Evolutionary conservation across 805 yeast species (phyloP).

Genomic region (Zygosaccharomyces bailii): DNA sequence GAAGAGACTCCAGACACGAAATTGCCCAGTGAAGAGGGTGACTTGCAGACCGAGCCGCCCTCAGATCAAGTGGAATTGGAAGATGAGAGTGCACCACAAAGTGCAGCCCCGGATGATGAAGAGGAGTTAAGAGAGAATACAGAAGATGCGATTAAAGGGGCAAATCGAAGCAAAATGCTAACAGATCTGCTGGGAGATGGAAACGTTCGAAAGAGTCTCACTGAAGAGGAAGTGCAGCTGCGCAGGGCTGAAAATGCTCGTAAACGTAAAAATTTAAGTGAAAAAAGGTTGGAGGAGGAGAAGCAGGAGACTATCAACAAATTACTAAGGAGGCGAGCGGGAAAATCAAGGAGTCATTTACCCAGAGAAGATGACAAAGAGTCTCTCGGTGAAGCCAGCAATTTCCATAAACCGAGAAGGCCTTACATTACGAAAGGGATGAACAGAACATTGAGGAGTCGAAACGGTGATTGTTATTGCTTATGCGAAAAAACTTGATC

Average conservation of each 20-base stretch:
- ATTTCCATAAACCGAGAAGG: conserved; percentile 30
- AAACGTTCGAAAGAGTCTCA: conserved; percentile 48
- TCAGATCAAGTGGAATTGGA: conserved; percentile 9
- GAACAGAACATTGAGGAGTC: conserved; percentile 24
- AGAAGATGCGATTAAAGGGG: conserved; percentile 22
- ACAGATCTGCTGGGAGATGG: conserved; percentile 21
- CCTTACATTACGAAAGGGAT: conserved; percentile 30
- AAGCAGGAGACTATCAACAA: conserved; percentile 88
- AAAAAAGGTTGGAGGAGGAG: conserved; percentile 83
- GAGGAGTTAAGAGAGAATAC: conserved; percentile 22
- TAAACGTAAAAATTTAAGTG: conserved; percentile 78
- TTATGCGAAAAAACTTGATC: conserved; percentile 4
- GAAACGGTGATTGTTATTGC: conserved; percentile 21
- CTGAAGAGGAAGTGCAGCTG: conserved; percentile 80
- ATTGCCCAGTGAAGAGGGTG: conserved; percentile 16
- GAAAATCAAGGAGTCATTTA: conserved; percentile 49
- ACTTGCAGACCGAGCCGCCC: background rate
- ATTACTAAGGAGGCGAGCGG: conserved; percentile 78
- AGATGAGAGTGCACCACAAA: conserved; percentile 1
- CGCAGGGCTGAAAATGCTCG: conserved; percentile 86
- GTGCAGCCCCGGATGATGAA: conserved; percentile 10
- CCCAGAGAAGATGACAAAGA: conserved; percentile 22
- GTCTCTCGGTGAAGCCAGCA: conserved; percentile 15
- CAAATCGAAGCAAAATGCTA: conserved; percentile 24
- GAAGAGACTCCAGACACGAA: conserved; percentile 20